These are phyloP conservation scores for Suhomyces guaymorum DNA, from an alignment of 1,139 yeast genomes.

Conservation along the genomic window DNA sequence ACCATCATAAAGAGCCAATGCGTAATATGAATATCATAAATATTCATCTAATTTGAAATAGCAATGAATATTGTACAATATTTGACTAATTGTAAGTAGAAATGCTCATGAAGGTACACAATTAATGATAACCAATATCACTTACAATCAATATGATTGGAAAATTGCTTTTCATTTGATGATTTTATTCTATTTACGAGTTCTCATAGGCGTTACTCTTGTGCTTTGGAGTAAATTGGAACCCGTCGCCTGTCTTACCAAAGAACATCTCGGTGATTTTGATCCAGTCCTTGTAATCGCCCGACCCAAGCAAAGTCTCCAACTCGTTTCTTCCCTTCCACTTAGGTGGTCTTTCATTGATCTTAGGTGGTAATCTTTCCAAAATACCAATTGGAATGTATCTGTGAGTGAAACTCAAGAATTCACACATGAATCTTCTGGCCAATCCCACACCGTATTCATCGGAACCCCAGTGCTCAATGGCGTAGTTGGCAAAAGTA, in stretches of 20 bases:
- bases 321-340: constrained; percentile 95
- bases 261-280: constrained; percentile 94
- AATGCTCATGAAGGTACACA: no score
- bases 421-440: constrained; percentile 91
- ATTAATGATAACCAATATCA: no score
- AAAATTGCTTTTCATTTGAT: no score
- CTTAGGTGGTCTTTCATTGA: constrained; percentile 90
- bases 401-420: constrained; percentile 88
- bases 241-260: constrained; percentile 76
- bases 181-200: background rate
- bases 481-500: constrained; percentile 72
- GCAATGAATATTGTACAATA: no score
- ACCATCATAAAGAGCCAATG: no score
- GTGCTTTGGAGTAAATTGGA: constrained; percentile 88
- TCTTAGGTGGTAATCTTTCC: constrained; percentile 82
- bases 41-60: no score
- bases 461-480: constrained; percentile 98
- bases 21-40: no score
- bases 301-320: constrained; percentile 84
- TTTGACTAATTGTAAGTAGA: no score
- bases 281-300: constrained; percentile 92
- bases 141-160: no score
- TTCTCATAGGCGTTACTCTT: constrained; percentile 77
- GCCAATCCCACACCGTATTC: constrained; percentile 89
- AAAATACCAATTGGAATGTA: constrained; percentile 92